Evolutionary conservation across 345 rosid genomes (phyloP), one percentile per base, ranked within the genome.

Genomic region (Cochlearia excelsa): DNA sequence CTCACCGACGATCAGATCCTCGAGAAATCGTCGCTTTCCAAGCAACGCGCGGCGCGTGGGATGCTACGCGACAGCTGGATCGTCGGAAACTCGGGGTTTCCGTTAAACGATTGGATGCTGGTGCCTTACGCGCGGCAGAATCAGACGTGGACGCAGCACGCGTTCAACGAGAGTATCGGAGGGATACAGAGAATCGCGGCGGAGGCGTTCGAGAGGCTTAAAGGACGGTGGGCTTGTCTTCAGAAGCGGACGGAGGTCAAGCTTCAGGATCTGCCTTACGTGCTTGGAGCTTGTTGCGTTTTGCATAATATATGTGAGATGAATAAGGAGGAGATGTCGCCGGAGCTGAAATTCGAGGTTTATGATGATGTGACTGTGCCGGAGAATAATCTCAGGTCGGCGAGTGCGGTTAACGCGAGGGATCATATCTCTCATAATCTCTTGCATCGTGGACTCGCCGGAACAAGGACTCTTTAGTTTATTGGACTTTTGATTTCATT

Each of bases 231-330:
- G 96, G 59, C 79, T 60, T 88, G 90, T 62, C 48, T 88, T 57
- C 94, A 88, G 69, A 88, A 81, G 77, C 64, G 94, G 55, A 82
- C 90, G 2, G 96, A 88, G 79, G 82, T 82, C 46, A 88, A 88
- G 74, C 79, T 85, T 0, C 84, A 82, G 61, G 96, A 88, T 56
- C 68, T 88, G 70, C 96, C 96, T 1, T 84, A 73, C 30, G 90
- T 88, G 34, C 80, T 88, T 0, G 94, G 96, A 2, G 96, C 96
- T 46, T 88, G 96, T 28, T 88, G 96, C 61, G 87, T 88, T 38
- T 10, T 88, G 53, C 96, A 88, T 26, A 88, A 88, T 30, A 82
- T 88, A 0, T 88, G 96, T 44, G 94, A 88, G 85, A 75, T 81
- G 82, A 78, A 78, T 67, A 80, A 75, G 1, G 94, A 88, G 66